These are phyloP conservation scores for Balamuthia mandrillaris DNA, from an alignment of 208 protist genomes.

Conservation along the genomic window DNA sequence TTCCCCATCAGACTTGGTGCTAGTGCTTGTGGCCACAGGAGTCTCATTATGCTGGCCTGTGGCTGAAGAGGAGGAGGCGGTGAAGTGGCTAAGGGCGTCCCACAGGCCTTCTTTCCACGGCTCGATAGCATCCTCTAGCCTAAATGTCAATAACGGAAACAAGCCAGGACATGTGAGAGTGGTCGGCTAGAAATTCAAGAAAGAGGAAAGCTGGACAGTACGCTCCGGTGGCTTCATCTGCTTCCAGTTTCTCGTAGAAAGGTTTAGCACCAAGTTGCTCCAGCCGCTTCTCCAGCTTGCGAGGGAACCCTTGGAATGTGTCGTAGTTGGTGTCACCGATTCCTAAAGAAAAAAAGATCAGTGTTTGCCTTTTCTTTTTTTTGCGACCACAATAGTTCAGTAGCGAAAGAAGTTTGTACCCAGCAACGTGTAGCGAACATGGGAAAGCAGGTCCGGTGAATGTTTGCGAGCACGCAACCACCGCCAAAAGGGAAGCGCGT, in stretches of 20 bases:
- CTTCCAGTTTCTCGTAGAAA: neutral
- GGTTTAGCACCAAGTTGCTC: neutral
- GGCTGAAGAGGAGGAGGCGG: too few species aligned
- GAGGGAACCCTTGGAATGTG: slow-evolving; percentile 1
- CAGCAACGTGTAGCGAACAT: neutral
- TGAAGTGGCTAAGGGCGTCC: neutral
- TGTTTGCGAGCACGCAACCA: neutral
- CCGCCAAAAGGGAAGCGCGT: neutral
- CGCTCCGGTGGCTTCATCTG: slow-evolving; percentile 15
- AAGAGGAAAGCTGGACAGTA: too few species aligned
- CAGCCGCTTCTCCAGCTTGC: neutral
- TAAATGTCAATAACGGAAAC: neutral
- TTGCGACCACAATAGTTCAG: neutral
- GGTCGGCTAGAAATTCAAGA: too few species aligned
- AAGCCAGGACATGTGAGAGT: neutral
- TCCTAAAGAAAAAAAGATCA: neutral
- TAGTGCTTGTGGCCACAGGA: too few species aligned
- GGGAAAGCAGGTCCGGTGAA: neutral
- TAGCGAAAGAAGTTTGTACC: neutral
- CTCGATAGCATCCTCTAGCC: slow-evolving; percentile 6
- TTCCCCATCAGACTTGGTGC: too few species aligned
- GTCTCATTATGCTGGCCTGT: too few species aligned
- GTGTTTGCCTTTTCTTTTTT: neutral
- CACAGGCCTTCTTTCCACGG: neutral
- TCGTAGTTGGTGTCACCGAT: slow-evolving; percentile 29